Conservation (phyloP, 768 basidiomycete species). For the Tremella fuciformis region DNA sequence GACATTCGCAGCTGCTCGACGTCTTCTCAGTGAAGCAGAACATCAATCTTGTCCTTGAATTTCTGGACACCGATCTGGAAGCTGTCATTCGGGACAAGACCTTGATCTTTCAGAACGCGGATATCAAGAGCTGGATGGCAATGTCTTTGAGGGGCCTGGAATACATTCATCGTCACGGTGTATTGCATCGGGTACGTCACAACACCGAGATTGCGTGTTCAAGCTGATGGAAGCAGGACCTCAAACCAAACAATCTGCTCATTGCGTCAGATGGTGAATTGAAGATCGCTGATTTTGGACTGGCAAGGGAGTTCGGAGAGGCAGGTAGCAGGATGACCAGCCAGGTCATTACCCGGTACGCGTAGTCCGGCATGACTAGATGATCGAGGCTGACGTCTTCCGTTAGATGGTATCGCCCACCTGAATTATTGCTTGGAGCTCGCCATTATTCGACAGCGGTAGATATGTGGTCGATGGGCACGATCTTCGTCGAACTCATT, state of each 20-base stretch:
- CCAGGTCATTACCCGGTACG: constrained; percentile 93
- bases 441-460: constrained; percentile 87
- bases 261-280: constrained; percentile 85
- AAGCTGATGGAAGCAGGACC: constrained; percentile 61
- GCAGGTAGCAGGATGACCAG: constrained; percentile 95
- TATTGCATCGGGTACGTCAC: constrained; percentile 77
- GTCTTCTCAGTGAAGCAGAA: constrained; percentile 96
- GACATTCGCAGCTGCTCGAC: constrained; percentile 69
- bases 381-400: constrained; percentile 7
- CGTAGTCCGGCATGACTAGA: not conserved
- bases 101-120: constrained; percentile 87
- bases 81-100: constrained; percentile 91
- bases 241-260: constrained; percentile 98
- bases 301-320: constrained; percentile 93
- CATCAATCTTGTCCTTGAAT: constrained; percentile 94
- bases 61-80: constrained; percentile 92
- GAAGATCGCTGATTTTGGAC: constrained; percentile 98
- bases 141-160: constrained; percentile 98
- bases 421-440: constrained; percentile 87
- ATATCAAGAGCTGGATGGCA: constrained; percentile 98
- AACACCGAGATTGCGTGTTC: constrained; percentile 3
- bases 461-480: constrained; percentile 96
- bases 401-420: constrained; percentile 91
- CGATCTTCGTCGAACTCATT: constrained; percentile 97
- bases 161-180: constrained; percentile 91